phyloP scores from a whole-genome alignment of 306 rosid genomes.

The Begonia loranthoides region DNA sequence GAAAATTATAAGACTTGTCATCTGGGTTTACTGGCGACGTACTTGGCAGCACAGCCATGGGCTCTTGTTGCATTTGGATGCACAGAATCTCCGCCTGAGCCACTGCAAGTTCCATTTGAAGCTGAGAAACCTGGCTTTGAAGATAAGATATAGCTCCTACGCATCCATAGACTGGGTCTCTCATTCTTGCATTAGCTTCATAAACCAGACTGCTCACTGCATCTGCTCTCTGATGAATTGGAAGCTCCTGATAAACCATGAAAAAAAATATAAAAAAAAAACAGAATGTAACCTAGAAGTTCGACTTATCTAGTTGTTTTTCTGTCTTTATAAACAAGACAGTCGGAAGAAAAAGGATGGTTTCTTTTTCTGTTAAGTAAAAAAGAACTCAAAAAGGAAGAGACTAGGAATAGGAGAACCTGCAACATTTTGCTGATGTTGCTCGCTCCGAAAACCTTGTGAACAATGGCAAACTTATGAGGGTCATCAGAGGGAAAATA shows the following conservation, averaged over 20 bases:
- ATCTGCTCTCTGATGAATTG: slow-evolving; percentile 61
- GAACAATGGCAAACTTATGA: slow-evolving; percentile 79
- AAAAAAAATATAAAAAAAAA: no score
- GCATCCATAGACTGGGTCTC: slow-evolving; percentile 92
- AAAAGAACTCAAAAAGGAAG: no score
- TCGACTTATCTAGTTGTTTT: no score
- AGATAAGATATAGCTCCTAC: slow-evolving; percentile 74
- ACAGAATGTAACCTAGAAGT: no score
- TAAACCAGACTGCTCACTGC: slow-evolving; percentile 92
- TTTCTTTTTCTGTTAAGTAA: no score
- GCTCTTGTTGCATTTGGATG: slow-evolving; percentile 65
- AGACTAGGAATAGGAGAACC: slow-evolving; percentile 19
- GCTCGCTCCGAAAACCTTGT: slow-evolving; percentile 96
- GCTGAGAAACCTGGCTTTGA: slow-evolving; percentile 77
- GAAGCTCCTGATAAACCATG: slow-evolving; percentile 45
- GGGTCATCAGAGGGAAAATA: slow-evolving; percentile 84
- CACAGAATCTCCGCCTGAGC: slow-evolving; percentile 90
- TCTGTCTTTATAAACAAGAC: no score
- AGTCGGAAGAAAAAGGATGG: no score
- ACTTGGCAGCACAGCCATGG: slow-evolving; percentile 13
- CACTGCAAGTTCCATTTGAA: slow-evolving; percentile 86
- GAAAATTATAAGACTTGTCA: slow-evolving; percentile 8
- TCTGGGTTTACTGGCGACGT: not conserved
- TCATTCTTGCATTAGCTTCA: slow-evolving; percentile 80
- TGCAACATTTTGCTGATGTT: slow-evolving; percentile 91